phyloP scores from a whole-genome alignment of 306 rosid genomes.

The Fagus crenata region DNA sequence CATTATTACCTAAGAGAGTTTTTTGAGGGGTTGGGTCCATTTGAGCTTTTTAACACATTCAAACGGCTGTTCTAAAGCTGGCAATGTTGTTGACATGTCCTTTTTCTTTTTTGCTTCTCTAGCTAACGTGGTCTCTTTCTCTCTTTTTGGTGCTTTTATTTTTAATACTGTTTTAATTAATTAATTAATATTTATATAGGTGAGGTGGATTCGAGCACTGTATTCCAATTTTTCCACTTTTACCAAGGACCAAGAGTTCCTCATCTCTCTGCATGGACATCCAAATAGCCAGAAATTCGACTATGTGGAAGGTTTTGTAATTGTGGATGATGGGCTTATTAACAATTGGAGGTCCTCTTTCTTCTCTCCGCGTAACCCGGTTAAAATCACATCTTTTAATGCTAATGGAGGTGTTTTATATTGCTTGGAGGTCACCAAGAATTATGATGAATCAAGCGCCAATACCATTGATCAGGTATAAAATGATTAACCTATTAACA shows the following conservation, averaged over 20 bases:
- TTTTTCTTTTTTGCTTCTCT: neutral
- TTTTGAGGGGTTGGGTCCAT: conserved; percentile 37
- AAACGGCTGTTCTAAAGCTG: conserved; percentile 45
- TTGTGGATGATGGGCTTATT: conserved; percentile 84
- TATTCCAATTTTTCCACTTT: conserved; percentile 73
- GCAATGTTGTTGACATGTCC: conserved; percentile 44
- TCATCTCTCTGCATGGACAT: conserved; percentile 76
- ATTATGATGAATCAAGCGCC: conserved; percentile 52
- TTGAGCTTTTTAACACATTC: conserved; percentile 24
- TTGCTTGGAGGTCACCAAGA: conserved; percentile 93
- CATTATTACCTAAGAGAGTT: conserved; percentile 19
- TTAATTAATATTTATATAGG: conserved; percentile 37
- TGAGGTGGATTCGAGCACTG: conserved; percentile 87
- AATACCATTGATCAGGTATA: conserved; percentile 71
- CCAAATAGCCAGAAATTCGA: conserved; percentile 60
- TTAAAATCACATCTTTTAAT: conserved; percentile 67
- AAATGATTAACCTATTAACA: neutral
- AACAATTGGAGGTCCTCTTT: conserved; percentile 97
- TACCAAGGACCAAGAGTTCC: conserved; percentile 75
- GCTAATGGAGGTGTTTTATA: conserved; percentile 74
- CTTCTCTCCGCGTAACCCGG: conserved; percentile 78
- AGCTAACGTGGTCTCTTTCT: conserved; percentile 14
- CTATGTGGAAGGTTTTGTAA: conserved; percentile 92
- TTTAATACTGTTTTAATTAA: conserved; percentile 11
- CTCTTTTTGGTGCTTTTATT: conserved; percentile 3